Conservation (phyloP, 495 filamentous ascomycete species). For the Penicillium antarcticum region DNA sequence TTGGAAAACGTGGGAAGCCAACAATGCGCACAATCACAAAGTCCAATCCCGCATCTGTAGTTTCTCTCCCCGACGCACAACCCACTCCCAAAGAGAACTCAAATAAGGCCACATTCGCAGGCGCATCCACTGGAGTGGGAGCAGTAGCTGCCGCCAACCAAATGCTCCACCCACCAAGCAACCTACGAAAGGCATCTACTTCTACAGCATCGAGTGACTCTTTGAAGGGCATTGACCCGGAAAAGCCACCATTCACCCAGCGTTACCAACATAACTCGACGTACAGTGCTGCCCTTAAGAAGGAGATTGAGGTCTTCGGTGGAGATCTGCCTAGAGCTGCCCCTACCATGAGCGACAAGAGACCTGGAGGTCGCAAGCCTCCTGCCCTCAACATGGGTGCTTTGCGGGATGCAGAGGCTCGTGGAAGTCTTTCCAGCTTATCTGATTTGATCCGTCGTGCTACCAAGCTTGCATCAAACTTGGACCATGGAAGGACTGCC, state of each 20-base stretch:
- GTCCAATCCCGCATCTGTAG: constrained; percentile 22
- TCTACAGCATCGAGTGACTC: constrained; percentile 29
- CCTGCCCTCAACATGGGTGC: constrained; percentile 76
- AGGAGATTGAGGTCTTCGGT: constrained; percentile 24
- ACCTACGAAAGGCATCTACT: constrained; percentile 21
- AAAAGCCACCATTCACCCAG: constrained; percentile 35
- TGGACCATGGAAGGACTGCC: constrained; percentile 83
- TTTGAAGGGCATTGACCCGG: constrained; percentile 25
- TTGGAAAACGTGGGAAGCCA: constrained; percentile 71
- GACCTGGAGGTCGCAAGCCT: constrained; percentile 55
- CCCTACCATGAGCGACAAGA: constrained; percentile 41
- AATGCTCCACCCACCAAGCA: constrained; percentile 21
- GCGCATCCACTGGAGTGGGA: constrained; percentile 5
- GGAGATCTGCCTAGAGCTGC: constrained; percentile 29
- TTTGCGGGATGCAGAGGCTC: constrained; percentile 71
- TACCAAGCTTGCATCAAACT: constrained; percentile 78
- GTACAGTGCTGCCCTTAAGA: constrained; percentile 17
- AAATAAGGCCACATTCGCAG: constrained; percentile 12
- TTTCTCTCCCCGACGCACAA: constrained; percentile 13
- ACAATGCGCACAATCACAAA: constrained; percentile 63
- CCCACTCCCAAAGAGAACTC: constrained; percentile 9
- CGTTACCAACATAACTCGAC: neutral
- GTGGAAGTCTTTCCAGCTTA: constrained; percentile 86
- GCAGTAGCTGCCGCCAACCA: constrained; percentile 11
- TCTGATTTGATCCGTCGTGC: constrained; percentile 87